Conservation (phyloP, 2,329 filamentous ascomycete genomes). For the Atkinsonella texensis region DNA sequence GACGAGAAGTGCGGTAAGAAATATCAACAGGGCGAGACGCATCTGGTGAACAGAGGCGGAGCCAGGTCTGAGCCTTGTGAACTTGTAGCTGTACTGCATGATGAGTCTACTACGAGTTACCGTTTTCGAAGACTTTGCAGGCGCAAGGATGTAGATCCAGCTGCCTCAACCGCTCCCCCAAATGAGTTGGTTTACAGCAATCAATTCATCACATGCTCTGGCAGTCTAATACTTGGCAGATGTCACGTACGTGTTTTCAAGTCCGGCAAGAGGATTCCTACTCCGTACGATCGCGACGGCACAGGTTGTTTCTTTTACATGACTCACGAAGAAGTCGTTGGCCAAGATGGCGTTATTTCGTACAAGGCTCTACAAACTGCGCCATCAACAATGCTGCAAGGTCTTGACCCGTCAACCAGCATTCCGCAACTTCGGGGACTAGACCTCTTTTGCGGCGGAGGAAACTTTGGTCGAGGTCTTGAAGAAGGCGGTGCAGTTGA, state of each 20-base stretch:
- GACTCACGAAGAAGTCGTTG: constrained; percentile 22
- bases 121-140: constrained; percentile 41
- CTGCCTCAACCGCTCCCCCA: constrained; percentile 18
- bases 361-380: constrained; percentile 24
- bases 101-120: constrained; percentile 9
- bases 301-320: constrained; percentile 57
- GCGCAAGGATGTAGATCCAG: constrained; percentile 28
- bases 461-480: constrained; percentile 64
- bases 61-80: constrained; percentile 47
- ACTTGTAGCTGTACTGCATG: constrained; percentile 25
- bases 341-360: neutral
- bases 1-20: constrained; percentile 4
- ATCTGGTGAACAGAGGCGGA: constrained; percentile 31
- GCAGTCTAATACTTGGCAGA: constrained; percentile 33
- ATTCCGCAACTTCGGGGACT: constrained; percentile 42
- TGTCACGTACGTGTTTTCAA: constrained; percentile 50
- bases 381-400: constrained; percentile 35
- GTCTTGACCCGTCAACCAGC: constrained; percentile 33
- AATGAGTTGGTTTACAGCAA: constrained; percentile 52
- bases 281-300: constrained; percentile 54
- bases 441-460: constrained; percentile 68
- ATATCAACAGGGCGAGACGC: constrained; percentile 45
- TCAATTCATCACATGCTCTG: constrained; percentile 24
- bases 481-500: constrained; percentile 57
- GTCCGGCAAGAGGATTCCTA: constrained; percentile 32